phyloP scores from a whole-genome alignment of 768 basidiomycete genomes.

The Neoboletus magnificus region DNA sequence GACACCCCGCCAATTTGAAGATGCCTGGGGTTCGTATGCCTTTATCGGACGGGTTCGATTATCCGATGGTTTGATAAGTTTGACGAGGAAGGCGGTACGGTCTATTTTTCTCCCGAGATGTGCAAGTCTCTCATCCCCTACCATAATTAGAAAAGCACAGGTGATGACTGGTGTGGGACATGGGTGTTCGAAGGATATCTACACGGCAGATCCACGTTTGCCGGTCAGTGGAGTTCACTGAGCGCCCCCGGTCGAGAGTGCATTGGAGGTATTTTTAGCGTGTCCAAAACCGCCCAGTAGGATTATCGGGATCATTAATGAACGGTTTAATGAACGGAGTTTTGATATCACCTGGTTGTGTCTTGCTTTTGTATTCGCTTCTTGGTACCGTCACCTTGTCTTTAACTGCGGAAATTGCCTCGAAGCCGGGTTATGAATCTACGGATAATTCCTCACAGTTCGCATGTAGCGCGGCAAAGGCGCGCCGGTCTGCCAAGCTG shows the following conservation, averaged over 20 bases:
- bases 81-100: constrained; percentile 61
- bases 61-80: constrained; percentile 54
- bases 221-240: constrained; percentile 52
- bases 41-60: constrained; percentile 55
- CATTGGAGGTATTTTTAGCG: constrained; percentile 55
- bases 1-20: constrained; percentile 53
- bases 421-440: constrained; percentile 13
- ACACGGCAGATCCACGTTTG: constrained; percentile 44
- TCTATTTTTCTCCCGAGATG: constrained; percentile 5
- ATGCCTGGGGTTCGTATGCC: constrained; percentile 64
- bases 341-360: constrained; percentile 5
- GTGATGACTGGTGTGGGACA: constrained; percentile 40
- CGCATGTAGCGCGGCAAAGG: constrained; percentile 16
- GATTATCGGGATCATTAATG: constrained; percentile 28
- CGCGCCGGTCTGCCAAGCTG: constrained; percentile 11
- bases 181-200: constrained; percentile 61
- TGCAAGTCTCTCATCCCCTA: neutral
- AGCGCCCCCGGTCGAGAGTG: constrained; percentile 30
- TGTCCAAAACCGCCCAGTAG: constrained; percentile 41
- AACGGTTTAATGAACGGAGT: constrained; percentile 26
- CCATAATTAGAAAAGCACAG: constrained; percentile 38
- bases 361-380: neutral
- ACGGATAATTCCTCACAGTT: constrained; percentile 4
- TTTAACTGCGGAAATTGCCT: constrained; percentile 26
- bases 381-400: constrained; percentile 3